A percentile compares a stretch with the other conserved stretches of the same genome.
Evolutionary conservation across 2,329 filamentous ascomycete species (phyloP).

Genomic region (Didymella segeticola): DNA sequence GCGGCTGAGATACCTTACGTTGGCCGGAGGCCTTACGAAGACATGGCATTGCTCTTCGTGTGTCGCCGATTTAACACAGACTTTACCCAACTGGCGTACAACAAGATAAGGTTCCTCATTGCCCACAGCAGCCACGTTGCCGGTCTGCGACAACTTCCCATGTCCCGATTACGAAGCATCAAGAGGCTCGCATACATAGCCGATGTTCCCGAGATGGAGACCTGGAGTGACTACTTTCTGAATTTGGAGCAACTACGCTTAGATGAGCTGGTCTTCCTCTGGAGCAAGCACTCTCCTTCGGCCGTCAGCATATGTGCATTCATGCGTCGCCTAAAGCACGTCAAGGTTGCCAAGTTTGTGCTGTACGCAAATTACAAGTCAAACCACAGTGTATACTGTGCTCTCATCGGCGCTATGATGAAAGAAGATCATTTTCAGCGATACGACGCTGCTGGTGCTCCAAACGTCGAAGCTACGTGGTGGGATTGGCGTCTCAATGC

Average conservation of each 20-base stretch:
- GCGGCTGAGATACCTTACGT: background rate
- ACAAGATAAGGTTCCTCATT: constrained; percentile 45
- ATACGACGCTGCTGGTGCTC: constrained; percentile 42
- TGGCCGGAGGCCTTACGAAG: constrained; percentile 16
- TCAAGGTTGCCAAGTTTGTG: constrained; percentile 46
- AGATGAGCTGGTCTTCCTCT: constrained; percentile 32
- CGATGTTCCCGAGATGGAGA: constrained; percentile 20
- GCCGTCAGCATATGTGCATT: constrained; percentile 15
- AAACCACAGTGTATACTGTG: constrained; percentile 30
- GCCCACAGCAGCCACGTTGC: background rate
- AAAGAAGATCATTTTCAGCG: constrained; percentile 51
- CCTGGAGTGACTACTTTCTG: constrained; percentile 45
- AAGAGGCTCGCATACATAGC: constrained; percentile 40
- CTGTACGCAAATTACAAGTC: constrained; percentile 21
- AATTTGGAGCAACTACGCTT: constrained; percentile 36
- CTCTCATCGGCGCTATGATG: constrained; percentile 48
- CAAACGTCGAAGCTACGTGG: constrained; percentile 45
- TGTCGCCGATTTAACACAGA: constrained; percentile 50
- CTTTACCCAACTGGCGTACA: constrained; percentile 44
- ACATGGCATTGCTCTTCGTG: constrained; percentile 44
- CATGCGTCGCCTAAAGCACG: constrained; percentile 42
- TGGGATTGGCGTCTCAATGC: constrained; percentile 50
- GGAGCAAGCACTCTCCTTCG: constrained; percentile 1
- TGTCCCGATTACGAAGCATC: constrained; percentile 29
- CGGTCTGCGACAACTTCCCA: background rate